Base-by-base conservation (phyloP, 768 basidiomycete genomes). In the Phanerodontia chrysosporium region DNA sequence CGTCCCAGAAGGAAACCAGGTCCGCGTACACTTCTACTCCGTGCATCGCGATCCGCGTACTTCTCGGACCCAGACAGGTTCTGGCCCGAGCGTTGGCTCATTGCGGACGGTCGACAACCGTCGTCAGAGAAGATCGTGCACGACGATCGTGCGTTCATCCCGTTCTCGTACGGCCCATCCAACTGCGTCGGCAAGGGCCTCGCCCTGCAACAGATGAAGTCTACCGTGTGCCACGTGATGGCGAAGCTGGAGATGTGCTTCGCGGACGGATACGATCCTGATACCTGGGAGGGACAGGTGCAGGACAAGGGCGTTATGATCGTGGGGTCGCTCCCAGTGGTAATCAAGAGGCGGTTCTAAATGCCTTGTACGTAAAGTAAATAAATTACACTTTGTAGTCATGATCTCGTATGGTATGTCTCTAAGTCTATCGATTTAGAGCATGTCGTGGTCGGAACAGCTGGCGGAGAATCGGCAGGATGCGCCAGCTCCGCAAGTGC, bases 161-260 rank as follows among this genome's bases (percentile, higher is more conserved):
- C 79, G 3, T 78, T 79, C 64, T 78, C 77, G 29, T 66, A 69
- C 44, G 82, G 83, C 0, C 80, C 80, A 10, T 73, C 75, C 16
- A 80, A 80, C 62, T 84, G 83, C 63, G 76, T 74, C 8, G 82
- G 81, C 27, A 76, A 73, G 63, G 62, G 76, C 66, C 70, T 79
- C 25, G 80, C 78, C 45, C 66, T 73, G 62, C 66, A 68, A 45
- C 73, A 76, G 61, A 59, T 76, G 65, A 70, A 70, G 45, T 67
- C 61, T 32, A 61, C 76, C 29, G 45, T 74, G 18, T 62, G 63
- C 21, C 30, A 67, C 21, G 49, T 74, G 24, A 54, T 77, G 62
- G 73, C 72, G 63, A 65, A 68, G 46, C 73, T 75, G 55, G 72
- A 76, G 27, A 62, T 75, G 57, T 49, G 64, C 36, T 67, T 76